Percentiles rank a stretch among this genome's conserved stretches.
These are phyloP conservation scores for Alternaria incomplexa DNA, from an alignment of 2,329 filamentous ascomycete genomes.

Conservation along the genomic window DNA sequence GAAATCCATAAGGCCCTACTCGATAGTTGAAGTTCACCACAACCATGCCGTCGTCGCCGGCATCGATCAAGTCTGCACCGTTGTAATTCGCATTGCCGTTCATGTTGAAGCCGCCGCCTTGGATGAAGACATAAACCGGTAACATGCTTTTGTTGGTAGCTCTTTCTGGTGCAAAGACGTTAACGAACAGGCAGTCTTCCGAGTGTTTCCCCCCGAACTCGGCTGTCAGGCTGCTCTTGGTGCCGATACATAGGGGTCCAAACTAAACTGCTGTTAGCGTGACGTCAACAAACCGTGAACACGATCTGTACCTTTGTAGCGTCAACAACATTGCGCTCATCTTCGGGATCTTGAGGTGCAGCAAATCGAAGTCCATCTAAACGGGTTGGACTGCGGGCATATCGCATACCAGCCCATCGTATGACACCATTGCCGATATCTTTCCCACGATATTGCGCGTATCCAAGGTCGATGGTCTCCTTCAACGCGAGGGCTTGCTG, in stretches of 20 bases:
- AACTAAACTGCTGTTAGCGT: constrained; percentile 29
- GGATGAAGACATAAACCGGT: constrained; percentile 51
- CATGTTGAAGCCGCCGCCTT: constrained; percentile 48
- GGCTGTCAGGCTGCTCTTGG: constrained; percentile 24
- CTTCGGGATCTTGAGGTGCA: constrained; percentile 67
- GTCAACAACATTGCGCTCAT: constrained; percentile 54
- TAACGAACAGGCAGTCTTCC: constrained; percentile 50
- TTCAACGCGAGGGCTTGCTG: constrained; percentile 43
- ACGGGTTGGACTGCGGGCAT: constrained; percentile 56
- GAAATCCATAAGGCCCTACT: constrained; percentile 49
- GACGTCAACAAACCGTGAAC: background rate
- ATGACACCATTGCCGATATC: constrained; percentile 63
- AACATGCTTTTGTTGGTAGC: constrained; percentile 41
- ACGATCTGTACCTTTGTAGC: constrained; percentile 50
- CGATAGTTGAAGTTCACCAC: constrained; percentile 52
- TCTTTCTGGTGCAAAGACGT: constrained; percentile 46
- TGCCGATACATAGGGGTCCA: constrained; percentile 43
- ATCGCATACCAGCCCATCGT: constrained; percentile 78
- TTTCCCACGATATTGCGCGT: constrained; percentile 69
- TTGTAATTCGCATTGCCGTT: constrained; percentile 48
- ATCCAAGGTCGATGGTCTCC: constrained; percentile 65
- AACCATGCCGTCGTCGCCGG: constrained; percentile 40
- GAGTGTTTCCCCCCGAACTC: constrained; percentile 39
- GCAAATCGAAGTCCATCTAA: constrained; percentile 61
- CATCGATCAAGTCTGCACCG: constrained; percentile 40